phyloP scores from a whole-genome alignment of 768 basidiomycete species.

The Mycena sanguinolenta region DNA sequence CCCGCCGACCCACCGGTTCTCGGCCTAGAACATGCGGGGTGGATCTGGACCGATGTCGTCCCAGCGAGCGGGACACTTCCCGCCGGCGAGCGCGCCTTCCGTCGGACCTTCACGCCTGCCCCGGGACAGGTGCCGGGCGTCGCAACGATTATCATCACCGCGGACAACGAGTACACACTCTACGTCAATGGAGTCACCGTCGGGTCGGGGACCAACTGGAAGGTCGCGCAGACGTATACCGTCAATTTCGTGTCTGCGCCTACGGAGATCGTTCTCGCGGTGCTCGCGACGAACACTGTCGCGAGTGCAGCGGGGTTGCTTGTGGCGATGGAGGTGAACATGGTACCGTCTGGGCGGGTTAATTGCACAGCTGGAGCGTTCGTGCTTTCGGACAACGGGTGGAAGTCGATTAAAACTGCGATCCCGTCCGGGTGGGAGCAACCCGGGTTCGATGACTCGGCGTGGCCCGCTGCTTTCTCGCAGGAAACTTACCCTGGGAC shows the following conservation, averaged over 20 bases:
- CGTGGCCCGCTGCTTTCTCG: constrained; percentile 12
- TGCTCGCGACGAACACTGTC: constrained; percentile 13
- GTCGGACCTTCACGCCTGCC: neutral
- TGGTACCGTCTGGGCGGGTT: constrained; percentile 8
- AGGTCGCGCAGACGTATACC: constrained; percentile 7
- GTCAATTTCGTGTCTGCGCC: constrained; percentile 13
- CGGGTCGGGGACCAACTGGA: neutral
- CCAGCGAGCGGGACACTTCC: constrained; percentile 18
- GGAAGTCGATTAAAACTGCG: constrained; percentile 13
- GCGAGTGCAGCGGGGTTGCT: constrained; percentile 13
- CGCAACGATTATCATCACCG: constrained; percentile 16
- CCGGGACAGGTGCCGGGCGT: constrained; percentile 1
- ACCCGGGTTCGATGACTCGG: constrained; percentile 16
- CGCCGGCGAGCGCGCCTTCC: constrained; percentile 8
- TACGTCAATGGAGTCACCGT: constrained; percentile 23
- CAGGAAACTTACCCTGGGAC: neutral
- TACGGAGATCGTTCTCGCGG: constrained; percentile 12
- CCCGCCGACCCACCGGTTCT: constrained; percentile 11
- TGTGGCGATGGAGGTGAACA: constrained; percentile 20
- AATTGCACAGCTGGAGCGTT: constrained; percentile 8
- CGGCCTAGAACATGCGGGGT: neutral
- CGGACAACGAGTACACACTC: constrained; percentile 15
- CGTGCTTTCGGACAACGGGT: neutral
- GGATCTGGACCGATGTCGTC: constrained; percentile 21
- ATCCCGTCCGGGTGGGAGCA: constrained; percentile 20